Conservation (phyloP, 1,284 basidiomycete species). For the Marasmius fiardii region DNA sequence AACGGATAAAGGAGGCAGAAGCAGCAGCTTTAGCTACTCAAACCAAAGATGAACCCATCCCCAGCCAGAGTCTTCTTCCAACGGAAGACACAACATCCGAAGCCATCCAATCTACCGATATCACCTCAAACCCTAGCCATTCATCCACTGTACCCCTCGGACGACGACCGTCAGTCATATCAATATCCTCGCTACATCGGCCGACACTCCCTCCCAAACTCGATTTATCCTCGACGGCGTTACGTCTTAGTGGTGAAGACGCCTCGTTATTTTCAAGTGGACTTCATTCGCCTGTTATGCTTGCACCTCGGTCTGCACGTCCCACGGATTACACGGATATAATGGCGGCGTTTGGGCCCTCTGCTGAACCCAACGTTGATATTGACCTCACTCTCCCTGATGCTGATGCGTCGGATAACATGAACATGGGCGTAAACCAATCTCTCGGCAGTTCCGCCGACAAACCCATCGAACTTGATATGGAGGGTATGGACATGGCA, state of each 20-base stretch:
- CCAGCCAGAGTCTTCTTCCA: slow-evolving; percentile 3
- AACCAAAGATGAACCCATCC: slow-evolving; percentile 17
- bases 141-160: slow-evolving; percentile 25
- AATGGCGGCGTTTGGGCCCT: slow-evolving; percentile 51
- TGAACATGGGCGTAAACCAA: slow-evolving; percentile 29
- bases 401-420: slow-evolving; percentile 18
- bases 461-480: slow-evolving; percentile 76
- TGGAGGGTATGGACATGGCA: slow-evolving; percentile 56
- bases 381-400: slow-evolving; percentile 46
- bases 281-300: slow-evolving; percentile 70
- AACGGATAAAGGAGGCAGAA: slow-evolving; percentile 39
- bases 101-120: slow-evolving; percentile 15
- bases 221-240: slow-evolving; percentile 64
- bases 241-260: slow-evolving; percentile 62
- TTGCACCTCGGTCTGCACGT: slow-evolving; percentile 73
- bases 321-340: slow-evolving; percentile 52
- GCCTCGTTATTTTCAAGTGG: slow-evolving; percentile 51
- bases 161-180: slow-evolving; percentile 70
- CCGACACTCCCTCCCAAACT: slow-evolving; percentile 67
- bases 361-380: slow-evolving; percentile 24
- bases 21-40: slow-evolving; percentile 20
- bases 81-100: neutral
- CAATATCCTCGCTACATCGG: slow-evolving; percentile 71
- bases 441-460: slow-evolving; percentile 62
- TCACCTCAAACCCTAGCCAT: slow-evolving; percentile 19